Conservation (phyloP, 2,329 filamentous ascomycete species). For the Apiospora marii region DNA sequence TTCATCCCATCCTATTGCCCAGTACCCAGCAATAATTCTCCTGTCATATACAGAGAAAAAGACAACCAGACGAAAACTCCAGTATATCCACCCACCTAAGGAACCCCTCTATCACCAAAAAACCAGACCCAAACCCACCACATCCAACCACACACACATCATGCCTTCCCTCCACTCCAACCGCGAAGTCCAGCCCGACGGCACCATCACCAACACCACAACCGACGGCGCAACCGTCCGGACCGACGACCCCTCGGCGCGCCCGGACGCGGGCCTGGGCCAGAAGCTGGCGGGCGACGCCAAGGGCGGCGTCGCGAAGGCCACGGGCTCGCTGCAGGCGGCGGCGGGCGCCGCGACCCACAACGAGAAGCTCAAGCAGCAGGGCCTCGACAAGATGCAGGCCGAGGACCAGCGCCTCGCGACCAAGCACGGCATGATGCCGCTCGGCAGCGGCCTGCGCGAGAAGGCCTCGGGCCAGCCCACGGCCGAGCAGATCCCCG, state of each 20-base stretch:
- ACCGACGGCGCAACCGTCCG: conserved; percentile 31
- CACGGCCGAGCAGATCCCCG: conserved; percentile 15
- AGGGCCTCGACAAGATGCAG: conserved; percentile 37
- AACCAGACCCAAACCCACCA: background rate
- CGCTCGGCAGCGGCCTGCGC: conserved; percentile 31
- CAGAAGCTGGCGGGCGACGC: conserved; percentile 39
- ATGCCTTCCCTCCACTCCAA: conserved; percentile 15
- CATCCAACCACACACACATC: background rate
- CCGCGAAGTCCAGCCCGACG: conserved; percentile 23
- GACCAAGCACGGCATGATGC: conserved; percentile 36
- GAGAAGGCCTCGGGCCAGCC: conserved; percentile 27
- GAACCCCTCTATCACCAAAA: background rate
- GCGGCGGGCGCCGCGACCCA: conserved; percentile 31
- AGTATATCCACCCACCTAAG: background rate
- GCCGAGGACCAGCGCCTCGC: conserved; percentile 37
- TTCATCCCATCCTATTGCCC: background rate
- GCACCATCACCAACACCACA: conserved; percentile 29
- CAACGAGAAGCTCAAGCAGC: conserved; percentile 35
- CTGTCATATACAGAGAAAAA: background rate
- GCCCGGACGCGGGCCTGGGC: conserved; percentile 31
- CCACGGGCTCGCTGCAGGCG: conserved; percentile 34
- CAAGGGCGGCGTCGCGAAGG: conserved; percentile 33
- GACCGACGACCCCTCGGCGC: conserved; percentile 33
- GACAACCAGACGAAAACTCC: background rate
- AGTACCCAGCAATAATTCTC: background rate